These are phyloP conservation scores for Xylariales sp. DNA, from an alignment of 2,329 filamentous ascomycete genomes.

Conservation along the genomic window DNA sequence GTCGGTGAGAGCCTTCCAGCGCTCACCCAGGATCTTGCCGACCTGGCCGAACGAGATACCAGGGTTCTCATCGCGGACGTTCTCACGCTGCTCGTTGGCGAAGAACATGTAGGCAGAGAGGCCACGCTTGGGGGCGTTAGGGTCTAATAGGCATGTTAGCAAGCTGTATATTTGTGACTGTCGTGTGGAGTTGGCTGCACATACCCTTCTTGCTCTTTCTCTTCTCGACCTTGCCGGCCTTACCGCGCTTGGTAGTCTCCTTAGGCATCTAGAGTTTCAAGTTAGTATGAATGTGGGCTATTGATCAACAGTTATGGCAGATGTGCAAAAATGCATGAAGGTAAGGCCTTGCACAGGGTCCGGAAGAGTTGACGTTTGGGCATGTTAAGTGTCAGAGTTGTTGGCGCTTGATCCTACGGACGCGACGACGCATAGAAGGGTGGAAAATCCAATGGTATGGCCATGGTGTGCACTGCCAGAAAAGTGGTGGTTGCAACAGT, in stretches of 20 bases:
- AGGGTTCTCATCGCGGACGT: slow-evolving; percentile 96
- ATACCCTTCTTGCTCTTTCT: slow-evolving; percentile 57
- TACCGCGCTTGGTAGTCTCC: slow-evolving; percentile 50
- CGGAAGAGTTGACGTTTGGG: no score
- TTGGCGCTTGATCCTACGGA: no score
- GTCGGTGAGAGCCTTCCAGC: slow-evolving; percentile 95
- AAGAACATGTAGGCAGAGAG: slow-evolving; percentile 99
- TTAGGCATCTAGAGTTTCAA: slow-evolving; percentile 49
- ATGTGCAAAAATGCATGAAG: no score
- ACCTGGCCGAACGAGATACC: slow-evolving; percentile 97
- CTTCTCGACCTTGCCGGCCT: slow-evolving; percentile 48
- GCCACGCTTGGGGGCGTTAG: slow-evolving; percentile 98
- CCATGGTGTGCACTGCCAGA: no score
- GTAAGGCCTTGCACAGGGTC: no score
- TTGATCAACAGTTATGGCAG: background rate
- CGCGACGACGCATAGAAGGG: no score
- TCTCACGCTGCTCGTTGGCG: slow-evolving; percentile 98
- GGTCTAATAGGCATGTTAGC: slow-evolving; percentile 53
- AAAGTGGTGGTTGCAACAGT: no score
- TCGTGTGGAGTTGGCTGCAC: no score
- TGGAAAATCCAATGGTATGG: no score
- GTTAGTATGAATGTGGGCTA: slow-evolving; percentile 18
- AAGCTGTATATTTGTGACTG: no score
- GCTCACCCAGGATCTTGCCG: slow-evolving; percentile 95
- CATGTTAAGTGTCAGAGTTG: background rate